Evolutionary conservation across 768 basidiomycete species (phyloP), one percentile per base, ranked within the genome.

Genomic region (Suillus plorans): DNA sequence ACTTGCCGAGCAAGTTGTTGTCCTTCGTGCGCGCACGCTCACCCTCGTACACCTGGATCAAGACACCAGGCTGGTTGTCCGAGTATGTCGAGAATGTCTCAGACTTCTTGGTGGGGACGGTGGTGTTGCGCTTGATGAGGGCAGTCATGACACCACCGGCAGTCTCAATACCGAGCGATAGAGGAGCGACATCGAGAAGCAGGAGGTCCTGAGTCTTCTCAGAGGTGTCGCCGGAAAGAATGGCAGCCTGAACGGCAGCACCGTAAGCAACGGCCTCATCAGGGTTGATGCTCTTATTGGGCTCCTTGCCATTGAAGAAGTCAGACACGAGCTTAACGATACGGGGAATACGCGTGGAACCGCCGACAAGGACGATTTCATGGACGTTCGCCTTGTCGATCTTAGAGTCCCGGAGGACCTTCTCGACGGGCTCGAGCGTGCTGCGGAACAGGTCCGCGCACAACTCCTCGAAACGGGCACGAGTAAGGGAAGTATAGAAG

Each of bases 71-170:
- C 77, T 98, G 95, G 84, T 99, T 97, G 84, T 97, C 96, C 69
- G 95, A 89, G 84, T 97, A 96, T 22, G 97, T 98, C 45, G 96
- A 98, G 88, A 98, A 97, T 74, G 91, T 94, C 82, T 98, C 95
- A 9, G 96, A 95, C 84, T 97, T 98, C 84, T 97, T 97, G 72
- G 96, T 97, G 34, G 97, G 97, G 69, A 99, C 94, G 59, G 95
- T 97, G 68, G 97, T 99, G 85, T 99, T 98, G 62, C 96, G 91
- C 82, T 95, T 96, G 86, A 98, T 98, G 77, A 99, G 90, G 56
- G 95, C 87, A 36, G 97, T 98, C 94, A 99, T 96, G 76, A 98
- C 96, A 87, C 97, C 97, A 79, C 96, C 97, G 68, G 95, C 95
- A 45, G 97, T 98, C 84, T 98, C 97, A 73, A 99, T 97, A 89